A percentile compares a stretch with the other conserved stretches of the same genome.
These are phyloP conservation scores for Saccharomyces hybrid DNA, from an alignment of 1,139 yeast species.

Conservation along the genomic window DNA sequence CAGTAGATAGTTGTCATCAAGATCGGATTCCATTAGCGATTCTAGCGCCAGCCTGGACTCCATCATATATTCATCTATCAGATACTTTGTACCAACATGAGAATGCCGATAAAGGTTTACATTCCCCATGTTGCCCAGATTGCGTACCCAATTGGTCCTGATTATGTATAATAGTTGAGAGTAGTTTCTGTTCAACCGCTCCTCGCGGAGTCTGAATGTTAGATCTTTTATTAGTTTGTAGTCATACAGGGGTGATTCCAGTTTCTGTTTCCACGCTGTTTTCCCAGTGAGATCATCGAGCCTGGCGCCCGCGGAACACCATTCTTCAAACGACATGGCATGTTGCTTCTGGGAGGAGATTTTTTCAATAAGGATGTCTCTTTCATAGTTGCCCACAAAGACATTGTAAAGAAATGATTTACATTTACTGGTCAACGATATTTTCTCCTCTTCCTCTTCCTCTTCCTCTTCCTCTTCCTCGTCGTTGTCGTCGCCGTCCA, in stretches of 20 bases:
- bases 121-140: slow-evolving; percentile 85
- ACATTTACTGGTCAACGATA: slow-evolving; percentile 1
- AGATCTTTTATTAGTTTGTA: slow-evolving; percentile 49
- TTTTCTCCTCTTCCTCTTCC: not conserved
- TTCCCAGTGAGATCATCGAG: slow-evolving; percentile 56
- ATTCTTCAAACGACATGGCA: slow-evolving; percentile 61
- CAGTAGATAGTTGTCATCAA: slow-evolving; percentile 65
- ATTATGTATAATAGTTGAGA: slow-evolving; percentile 59
- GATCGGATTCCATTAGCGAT: slow-evolving; percentile 36
- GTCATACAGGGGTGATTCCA: slow-evolving; percentile 64
- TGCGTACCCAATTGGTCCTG: slow-evolving; percentile 78
- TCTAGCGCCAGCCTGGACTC: slow-evolving; percentile 66
- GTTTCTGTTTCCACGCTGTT: slow-evolving; percentile 61
- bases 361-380: slow-evolving; percentile 26
- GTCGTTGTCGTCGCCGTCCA: not conserved
- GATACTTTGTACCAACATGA: slow-evolving; percentile 73
- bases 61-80: slow-evolving; percentile 76
- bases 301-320: slow-evolving; percentile 57
- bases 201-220: slow-evolving; percentile 51
- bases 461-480: too few species aligned
- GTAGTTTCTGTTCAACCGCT: slow-evolving; percentile 52
- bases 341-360: slow-evolving; percentile 46
- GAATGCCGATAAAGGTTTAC: slow-evolving; percentile 68
- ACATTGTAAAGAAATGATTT: slow-evolving; percentile 10
- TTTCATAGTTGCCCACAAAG: slow-evolving; percentile 18